Base-by-base conservation (phyloP, 768 basidiomycete species). In the Russula dissimulans region DNA sequence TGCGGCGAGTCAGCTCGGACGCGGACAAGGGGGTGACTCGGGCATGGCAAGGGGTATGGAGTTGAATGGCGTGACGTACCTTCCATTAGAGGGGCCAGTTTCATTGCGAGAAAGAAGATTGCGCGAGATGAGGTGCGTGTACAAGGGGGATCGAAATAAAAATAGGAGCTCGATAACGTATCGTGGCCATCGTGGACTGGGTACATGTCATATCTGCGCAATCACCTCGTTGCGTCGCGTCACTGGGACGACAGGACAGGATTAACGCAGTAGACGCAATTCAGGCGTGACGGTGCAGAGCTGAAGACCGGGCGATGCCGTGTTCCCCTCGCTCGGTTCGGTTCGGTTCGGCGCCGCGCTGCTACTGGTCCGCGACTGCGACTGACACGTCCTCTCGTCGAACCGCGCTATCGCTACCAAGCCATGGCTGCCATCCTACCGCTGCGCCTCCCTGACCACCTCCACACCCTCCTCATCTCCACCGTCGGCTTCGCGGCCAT, bases 401-500 rank as follows among this genome's bases (percentile, higher is more conserved):
- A n/a, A n/a, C n/a, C n/a, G n/a, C n/a, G n/a, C n/a, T 5, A 10
- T 36, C 39, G 2, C 10, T 12, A 41, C 14, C 39, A 14, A 11
- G 15, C 39, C 39, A 60, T 60, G 59, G 53, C 62, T 8, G 42
- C 62, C 5, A 60, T 60, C 48, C 59, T 63, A 53, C 61, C 58
- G 38, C 67, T 59, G 38, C 77, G 80, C 56, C 77, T 90, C 49
- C 77, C 80, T 0, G 75, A 77, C 2, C 77, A 84, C 66, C 76
- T 87, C 17, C 75, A 79, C 38, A 77, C 79, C 2, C 74, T 89
- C 52, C 69, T 81, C 47, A 71, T 75, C 64, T 75, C 86, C 2
- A 81, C 83, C 67, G 62, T 79, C 31, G 75, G 76, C 56, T 91
- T 89, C 69, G 77, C 80, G 22, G 66, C 75, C 52, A 69, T 87